phyloP scores from a whole-genome alignment of 495 filamentous ascomycete genomes.

The Achaetomiella virescens region DNA sequence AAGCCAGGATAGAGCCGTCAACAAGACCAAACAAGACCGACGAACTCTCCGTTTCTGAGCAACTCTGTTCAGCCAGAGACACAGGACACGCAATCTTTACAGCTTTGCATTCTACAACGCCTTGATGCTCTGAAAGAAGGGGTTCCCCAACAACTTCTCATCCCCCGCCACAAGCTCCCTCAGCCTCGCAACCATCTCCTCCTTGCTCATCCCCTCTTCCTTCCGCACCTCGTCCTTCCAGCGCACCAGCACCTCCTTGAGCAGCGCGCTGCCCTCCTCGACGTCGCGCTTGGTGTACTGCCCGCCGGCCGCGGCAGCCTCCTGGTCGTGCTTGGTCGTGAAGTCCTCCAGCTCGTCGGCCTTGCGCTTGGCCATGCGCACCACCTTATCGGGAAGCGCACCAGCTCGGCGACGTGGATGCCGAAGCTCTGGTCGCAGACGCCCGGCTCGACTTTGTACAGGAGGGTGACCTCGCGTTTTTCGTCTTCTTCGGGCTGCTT shows the following conservation, averaged over 20 bases:
- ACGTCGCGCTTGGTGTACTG: conserved; percentile 74
- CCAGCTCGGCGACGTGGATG: conserved; percentile 96
- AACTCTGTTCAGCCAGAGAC: no score
- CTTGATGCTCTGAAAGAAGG: conserved; percentile 85
- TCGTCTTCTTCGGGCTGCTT: conserved; percentile 24
- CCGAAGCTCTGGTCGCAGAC: conserved; percentile 97
- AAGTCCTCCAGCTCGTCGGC: conserved; percentile 98
- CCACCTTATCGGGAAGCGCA: conserved; percentile 97
- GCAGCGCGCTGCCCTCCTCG: conserved; percentile 77
- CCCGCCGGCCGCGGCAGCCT: conserved; percentile 35
- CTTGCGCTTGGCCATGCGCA: conserved; percentile 97
- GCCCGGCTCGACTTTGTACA: conserved; percentile 93
- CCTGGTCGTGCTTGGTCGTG: conserved; percentile 59
- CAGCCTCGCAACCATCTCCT: conserved; percentile 75
- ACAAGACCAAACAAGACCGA: no score
- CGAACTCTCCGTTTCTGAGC: no score
- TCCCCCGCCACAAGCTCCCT: conserved; percentile 70
- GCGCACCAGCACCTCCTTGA: conserved; percentile 77
- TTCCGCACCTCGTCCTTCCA: conserved; percentile 90
- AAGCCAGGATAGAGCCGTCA: no score
- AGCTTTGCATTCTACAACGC: conserved; percentile 49
- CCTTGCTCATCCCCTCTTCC: conserved; percentile 53
- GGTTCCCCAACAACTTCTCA: conserved; percentile 66
- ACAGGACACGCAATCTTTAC: no score
- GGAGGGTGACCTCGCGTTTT: conserved; percentile 82